phyloP scores from a whole-genome alignment of 75 land plant genomes.

The Cryptomeria japonica region DNA sequence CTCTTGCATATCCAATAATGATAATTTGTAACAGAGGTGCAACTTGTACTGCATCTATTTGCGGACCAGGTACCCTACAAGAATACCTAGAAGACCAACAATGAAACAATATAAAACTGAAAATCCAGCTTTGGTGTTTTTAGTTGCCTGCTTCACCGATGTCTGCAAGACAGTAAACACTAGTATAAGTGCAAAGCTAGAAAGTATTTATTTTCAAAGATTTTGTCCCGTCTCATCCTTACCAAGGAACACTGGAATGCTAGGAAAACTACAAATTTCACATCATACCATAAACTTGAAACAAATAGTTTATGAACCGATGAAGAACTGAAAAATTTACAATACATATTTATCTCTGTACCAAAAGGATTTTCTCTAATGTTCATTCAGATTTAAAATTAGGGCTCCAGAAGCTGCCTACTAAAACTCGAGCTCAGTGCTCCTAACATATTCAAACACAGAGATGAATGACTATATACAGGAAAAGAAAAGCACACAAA shows the following conservation, averaged over 20 bases:
- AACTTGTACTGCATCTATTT: background rate
- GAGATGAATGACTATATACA: background rate
- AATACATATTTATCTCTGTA: background rate
- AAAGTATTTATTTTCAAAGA: background rate
- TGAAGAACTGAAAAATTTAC: background rate
- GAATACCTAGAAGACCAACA: conserved; percentile 13
- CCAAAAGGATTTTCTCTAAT: background rate
- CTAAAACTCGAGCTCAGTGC: background rate
- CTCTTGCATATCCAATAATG: background rate
- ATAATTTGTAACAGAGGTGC: background rate
- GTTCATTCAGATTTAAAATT: background rate
- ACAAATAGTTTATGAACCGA: background rate
- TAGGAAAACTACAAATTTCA: background rate
- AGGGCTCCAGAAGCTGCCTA: background rate
- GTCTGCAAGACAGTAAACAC: background rate
- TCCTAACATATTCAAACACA: background rate
- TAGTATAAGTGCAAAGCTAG: background rate
- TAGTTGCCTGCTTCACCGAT: background rate
- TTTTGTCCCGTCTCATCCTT: background rate
- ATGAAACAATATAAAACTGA: background rate
- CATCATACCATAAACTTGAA: background rate
- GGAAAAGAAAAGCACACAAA: background rate
- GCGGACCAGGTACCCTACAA: conserved; percentile 1
- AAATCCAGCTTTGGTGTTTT: background rate
- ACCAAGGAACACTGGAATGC: background rate